These are phyloP conservation scores for Simmondsia chinensis DNA, from an alignment of 148 eudicot species.

Conservation along the genomic window DNA sequence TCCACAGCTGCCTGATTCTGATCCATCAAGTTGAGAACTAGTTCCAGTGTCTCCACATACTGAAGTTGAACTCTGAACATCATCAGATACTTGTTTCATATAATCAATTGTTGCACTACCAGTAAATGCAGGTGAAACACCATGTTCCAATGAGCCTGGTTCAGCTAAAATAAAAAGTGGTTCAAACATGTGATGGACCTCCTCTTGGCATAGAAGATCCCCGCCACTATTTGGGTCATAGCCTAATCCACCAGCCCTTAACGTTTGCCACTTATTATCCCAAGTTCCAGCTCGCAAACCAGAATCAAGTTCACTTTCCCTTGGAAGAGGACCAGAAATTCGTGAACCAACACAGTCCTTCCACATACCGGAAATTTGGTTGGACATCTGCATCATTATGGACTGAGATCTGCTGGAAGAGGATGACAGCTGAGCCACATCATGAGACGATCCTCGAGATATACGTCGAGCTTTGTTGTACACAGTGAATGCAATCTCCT, in stretches of 20 bases:
- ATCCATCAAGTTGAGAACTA: slow-evolving; percentile 59
- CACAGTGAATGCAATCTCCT: slow-evolving; percentile 94
- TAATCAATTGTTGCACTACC: slow-evolving; percentile 37
- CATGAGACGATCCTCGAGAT: slow-evolving; percentile 52
- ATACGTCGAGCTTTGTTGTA: slow-evolving; percentile 92
- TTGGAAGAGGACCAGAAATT: slow-evolving; percentile 40
- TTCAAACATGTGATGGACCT: slow-evolving; percentile 73
- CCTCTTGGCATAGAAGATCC: slow-evolving; percentile 54
- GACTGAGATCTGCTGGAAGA: slow-evolving; percentile 65
- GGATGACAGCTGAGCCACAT: slow-evolving; percentile 38
- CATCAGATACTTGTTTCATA: slow-evolving; percentile 55
- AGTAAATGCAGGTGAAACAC: slow-evolving; percentile 39
- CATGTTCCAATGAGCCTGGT: slow-evolving; percentile 83
- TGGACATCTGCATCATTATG: slow-evolving; percentile 47
- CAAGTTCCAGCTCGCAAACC: slow-evolving; percentile 61
- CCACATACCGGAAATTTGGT: slow-evolving; percentile 83
- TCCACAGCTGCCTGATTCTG: slow-evolving; percentile 51
- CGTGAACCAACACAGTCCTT: slow-evolving; percentile 78
- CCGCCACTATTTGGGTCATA: slow-evolving; percentile 57
- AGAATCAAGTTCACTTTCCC: slow-evolving; percentile 76
- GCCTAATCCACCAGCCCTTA: slow-evolving; percentile 62
- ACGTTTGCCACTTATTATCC: slow-evolving; percentile 86
- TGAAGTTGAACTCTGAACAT: slow-evolving; percentile 44
- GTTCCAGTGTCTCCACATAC: slow-evolving; percentile 45
- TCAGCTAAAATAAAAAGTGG: slow-evolving; percentile 95